Conservation (phyloP, 2,329 filamentous ascomycete species). For the Mollisiaceae sp. region DNA sequence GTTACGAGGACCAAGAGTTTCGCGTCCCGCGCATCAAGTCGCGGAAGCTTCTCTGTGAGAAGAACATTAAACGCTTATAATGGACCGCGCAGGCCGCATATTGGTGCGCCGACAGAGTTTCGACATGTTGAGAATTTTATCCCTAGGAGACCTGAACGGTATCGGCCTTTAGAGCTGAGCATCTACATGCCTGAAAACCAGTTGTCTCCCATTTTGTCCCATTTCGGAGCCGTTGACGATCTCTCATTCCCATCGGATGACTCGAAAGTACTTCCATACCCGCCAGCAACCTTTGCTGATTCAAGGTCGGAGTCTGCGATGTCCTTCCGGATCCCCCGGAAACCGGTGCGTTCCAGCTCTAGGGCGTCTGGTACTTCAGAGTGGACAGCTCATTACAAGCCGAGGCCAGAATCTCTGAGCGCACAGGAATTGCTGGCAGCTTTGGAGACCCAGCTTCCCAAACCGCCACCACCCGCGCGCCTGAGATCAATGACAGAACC, state of each 20-base stretch:
- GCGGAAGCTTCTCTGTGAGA: constrained; percentile 52
- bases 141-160: constrained; percentile 42
- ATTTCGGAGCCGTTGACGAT: constrained; percentile 48
- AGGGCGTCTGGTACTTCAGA: constrained; percentile 32
- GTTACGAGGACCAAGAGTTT: constrained; percentile 46
- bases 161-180: constrained; percentile 62
- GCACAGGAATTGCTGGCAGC: constrained; percentile 36
- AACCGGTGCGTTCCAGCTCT: constrained; percentile 39
- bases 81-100: constrained; percentile 58
- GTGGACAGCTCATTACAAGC: constrained; percentile 32
- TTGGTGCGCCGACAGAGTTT: constrained; percentile 58
- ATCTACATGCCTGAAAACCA: constrained; percentile 53
- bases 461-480: constrained; percentile 35
- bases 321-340: constrained; percentile 40
- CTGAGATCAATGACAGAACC: constrained; percentile 39
- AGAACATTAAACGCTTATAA: constrained; percentile 48
- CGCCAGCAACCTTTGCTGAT: constrained; percentile 32
- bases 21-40: constrained; percentile 48
- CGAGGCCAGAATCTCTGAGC: constrained; percentile 34
- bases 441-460: constrained; percentile 35
- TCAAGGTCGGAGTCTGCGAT: constrained; percentile 39
- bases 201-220: constrained; percentile 61
- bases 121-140: constrained; percentile 57
- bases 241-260: constrained; percentile 20
- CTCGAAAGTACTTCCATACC: constrained; percentile 26